Conservation (phyloP, 2,329 filamentous ascomycete genomes). For the Pleochaeta shiraiana region DNA sequence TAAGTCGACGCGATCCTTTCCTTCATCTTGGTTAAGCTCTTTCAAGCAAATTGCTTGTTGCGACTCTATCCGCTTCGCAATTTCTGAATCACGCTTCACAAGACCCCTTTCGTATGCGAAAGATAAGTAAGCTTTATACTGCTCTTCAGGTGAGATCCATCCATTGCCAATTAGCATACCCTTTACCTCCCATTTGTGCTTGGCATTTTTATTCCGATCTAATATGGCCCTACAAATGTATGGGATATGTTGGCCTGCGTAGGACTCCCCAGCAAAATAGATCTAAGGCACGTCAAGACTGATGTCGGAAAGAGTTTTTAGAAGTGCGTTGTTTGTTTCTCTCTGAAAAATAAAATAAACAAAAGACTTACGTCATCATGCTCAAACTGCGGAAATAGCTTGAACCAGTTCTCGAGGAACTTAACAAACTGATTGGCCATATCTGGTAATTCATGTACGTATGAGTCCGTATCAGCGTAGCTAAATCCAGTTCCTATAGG, state of each 20-base stretch:
- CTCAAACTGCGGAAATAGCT: conserved; percentile 76
- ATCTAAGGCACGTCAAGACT: conserved; percentile 32
- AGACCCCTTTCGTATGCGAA: conserved; percentile 62
- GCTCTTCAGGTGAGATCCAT: conserved; percentile 80
- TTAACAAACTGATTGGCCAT: conserved; percentile 77
- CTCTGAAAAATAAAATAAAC: neutral
- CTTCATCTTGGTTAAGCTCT: conserved; percentile 34
- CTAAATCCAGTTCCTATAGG: conserved; percentile 94
- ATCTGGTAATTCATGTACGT: conserved; percentile 60
- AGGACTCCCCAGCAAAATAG: conserved; percentile 91
- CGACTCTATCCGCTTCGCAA: conserved; percentile 41
- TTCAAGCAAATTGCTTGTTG: conserved; percentile 47
- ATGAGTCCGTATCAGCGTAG: conserved; percentile 79
- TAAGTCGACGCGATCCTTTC: conserved; percentile 42
- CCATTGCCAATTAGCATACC: conserved; percentile 91
- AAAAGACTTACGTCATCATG: conserved; percentile 55
- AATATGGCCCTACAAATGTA: conserved; percentile 89
- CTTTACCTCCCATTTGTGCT: conserved; percentile 49
- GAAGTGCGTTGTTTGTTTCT: too few species aligned
- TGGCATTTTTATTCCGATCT: conserved; percentile 52
- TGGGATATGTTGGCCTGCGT: conserved; percentile 89
- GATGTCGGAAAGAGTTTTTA: too few species aligned
- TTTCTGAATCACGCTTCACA: conserved; percentile 41
- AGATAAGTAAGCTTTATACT: conserved; percentile 71
- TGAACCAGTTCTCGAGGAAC: conserved; percentile 85